Conservation (phyloP, 306 rosid species). For the Cotoneaster glaucophyllus region DNA sequence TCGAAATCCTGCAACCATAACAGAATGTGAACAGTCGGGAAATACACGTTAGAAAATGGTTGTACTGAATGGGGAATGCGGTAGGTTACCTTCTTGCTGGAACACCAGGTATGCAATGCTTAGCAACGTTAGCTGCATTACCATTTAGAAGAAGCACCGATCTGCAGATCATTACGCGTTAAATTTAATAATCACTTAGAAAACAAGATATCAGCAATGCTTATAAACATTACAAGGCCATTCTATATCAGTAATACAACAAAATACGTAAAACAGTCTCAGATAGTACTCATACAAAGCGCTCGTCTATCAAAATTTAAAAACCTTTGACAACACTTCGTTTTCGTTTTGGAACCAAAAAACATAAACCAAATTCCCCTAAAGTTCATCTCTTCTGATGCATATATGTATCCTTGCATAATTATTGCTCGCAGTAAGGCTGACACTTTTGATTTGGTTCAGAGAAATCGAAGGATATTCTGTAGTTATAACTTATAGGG, state of each 20-base stretch:
- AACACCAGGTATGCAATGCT: background rate
- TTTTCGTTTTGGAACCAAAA: too few species aligned
- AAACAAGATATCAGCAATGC: background rate
- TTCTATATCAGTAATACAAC: background rate
- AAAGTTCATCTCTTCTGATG: too few species aligned
- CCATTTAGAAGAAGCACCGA: background rate
- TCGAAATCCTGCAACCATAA: slow-evolving; percentile 43
- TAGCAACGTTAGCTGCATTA: background rate
- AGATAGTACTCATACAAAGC: too few species aligned
- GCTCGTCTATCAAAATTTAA: too few species aligned
- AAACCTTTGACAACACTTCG: too few species aligned
- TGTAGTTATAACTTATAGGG: too few species aligned
- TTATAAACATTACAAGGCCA: background rate
- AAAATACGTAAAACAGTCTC: background rate
- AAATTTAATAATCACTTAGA: background rate
- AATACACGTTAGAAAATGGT: background rate
- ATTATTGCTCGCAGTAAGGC: too few species aligned
- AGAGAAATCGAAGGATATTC: too few species aligned
- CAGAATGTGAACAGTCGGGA: background rate
- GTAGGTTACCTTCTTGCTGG: background rate
- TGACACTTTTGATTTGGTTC: too few species aligned
- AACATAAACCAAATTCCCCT: too few species aligned
- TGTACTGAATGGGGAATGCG: background rate
- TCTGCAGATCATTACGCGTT: background rate
- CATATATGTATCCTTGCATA: too few species aligned